Conservation (phyloP, 495 filamentous ascomycete genomes). For the Mytilinidion resinicola region DNA sequence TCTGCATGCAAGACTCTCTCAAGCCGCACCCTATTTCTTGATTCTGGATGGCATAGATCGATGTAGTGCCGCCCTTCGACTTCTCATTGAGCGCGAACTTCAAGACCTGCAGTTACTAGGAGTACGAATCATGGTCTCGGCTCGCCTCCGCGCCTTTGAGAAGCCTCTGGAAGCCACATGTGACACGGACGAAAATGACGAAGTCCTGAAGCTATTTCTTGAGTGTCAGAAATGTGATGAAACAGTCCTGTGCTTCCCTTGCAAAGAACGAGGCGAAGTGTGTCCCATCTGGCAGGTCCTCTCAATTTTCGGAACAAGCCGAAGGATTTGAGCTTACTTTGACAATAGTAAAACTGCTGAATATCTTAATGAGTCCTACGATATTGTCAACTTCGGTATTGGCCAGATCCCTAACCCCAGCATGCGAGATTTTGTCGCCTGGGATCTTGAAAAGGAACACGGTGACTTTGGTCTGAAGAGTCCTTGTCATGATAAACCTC, state of each 20-base stretch:
- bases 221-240: constrained; percentile 4
- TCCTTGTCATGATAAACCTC: constrained; percentile 2
- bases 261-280: neutral
- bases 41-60: constrained; percentile 11
- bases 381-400: constrained; percentile 4
- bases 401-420: neutral
- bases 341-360: neutral
- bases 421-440: constrained; percentile 7
- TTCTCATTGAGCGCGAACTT: constrained; percentile 2
- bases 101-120: neutral
- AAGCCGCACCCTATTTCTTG: neutral
- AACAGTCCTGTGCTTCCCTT: constrained; percentile 5
- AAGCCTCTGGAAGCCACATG: neutral
- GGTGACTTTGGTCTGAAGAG: constrained; percentile 7
- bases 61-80: constrained; percentile 1
- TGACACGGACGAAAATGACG: constrained; percentile 4
- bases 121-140: constrained; percentile 6
- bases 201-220: constrained; percentile 5
- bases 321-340: neutral
- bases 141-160: constrained; percentile 2
- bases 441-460: constrained; percentile 12
- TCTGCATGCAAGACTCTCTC: neutral
- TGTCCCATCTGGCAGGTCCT: constrained; percentile 3
- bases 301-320: neutral
- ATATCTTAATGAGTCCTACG: constrained; percentile 7